phyloP scores from a whole-genome alignment of 768 basidiomycete genomes.

The Serendipita vermifera region DNA sequence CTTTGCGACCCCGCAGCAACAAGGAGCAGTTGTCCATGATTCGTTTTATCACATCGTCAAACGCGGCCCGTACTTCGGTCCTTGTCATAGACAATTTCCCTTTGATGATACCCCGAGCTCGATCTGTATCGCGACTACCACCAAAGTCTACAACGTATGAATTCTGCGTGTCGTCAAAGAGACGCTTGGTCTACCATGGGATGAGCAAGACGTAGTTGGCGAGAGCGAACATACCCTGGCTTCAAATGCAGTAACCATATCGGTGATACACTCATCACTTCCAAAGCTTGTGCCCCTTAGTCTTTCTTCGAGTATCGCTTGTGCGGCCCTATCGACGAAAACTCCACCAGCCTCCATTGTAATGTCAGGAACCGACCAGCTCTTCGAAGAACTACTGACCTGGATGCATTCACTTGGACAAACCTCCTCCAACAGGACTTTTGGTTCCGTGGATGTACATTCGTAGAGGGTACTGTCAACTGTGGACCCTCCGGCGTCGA shows the following conservation, averaged over 20 bases:
- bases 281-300: slow-evolving; percentile 2
- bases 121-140: background rate
- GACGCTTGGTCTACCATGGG: background rate
- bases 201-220: background rate
- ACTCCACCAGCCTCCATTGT: background rate
- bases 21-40: background rate
- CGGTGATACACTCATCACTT: background rate
- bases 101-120: background rate
- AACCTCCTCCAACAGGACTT: slow-evolving; percentile 1
- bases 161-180: background rate
- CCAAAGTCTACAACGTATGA: background rate
- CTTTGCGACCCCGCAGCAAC: background rate
- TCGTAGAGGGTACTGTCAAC: slow-evolving; percentile 4
- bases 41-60: background rate
- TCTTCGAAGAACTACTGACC: background rate
- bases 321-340: slow-evolving; percentile 5
- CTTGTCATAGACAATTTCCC: background rate
- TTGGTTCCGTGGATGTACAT: background rate
- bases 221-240: background rate
- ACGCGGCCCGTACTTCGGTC: background rate
- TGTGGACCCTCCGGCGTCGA: slow-evolving; percentile 4
- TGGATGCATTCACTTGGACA: slow-evolving; percentile 9
- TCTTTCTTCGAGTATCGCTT: slow-evolving; percentile 5
- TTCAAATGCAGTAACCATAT: background rate
- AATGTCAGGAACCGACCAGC: background rate